A percentile compares a stretch with the other conserved stretches of the same genome.
Evolutionary conservation across 2,329 filamentous ascomycete species (phyloP).

Genomic region (Colletotrichum neosansevieriae): DNA sequence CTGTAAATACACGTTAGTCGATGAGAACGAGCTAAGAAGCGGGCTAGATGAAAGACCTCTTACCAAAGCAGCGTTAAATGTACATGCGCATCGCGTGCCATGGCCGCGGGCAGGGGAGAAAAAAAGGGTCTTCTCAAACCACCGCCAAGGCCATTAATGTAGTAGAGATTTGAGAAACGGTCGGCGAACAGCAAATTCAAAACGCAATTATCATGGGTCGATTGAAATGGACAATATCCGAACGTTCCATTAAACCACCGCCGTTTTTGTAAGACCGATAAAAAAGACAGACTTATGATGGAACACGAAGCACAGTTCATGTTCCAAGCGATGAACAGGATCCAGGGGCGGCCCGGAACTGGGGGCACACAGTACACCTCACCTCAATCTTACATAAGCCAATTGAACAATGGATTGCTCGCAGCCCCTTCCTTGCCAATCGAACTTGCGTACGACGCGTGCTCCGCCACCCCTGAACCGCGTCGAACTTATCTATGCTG

Average conservation of each 20-base stretch:
- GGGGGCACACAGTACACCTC: not conserved
- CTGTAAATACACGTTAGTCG: constrained; percentile 45
- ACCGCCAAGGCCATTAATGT: too few relatives aligned
- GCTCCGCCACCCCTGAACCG: constrained; percentile 27
- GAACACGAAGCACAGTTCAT: constrained; percentile 19
- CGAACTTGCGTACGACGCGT: constrained; percentile 21
- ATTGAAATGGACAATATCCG: too few relatives aligned
- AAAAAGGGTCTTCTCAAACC: not conserved
- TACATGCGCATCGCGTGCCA: constrained; percentile 49
- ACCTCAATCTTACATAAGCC: constrained; percentile 23
- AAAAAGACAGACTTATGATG: constrained; percentile 1
- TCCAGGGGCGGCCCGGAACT: constrained; percentile 12
- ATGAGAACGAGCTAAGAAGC: not conserved
- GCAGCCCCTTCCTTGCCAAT: too few relatives aligned
- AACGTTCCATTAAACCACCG: too few relatives aligned
- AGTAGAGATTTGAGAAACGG: too few relatives aligned
- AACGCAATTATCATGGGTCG: too few relatives aligned
- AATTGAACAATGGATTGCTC: not conserved
- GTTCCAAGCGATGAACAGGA: not conserved
- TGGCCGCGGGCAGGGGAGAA: constrained; percentile 30
- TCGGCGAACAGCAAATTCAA: too few relatives aligned
- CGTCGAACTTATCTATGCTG: constrained; percentile 38
- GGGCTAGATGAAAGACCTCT: not conserved
- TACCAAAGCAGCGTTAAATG: constrained; percentile 54
- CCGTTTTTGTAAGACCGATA: not conserved